phyloP scores from a whole-genome alignment of 768 basidiomycete species.

The Leccinum boreale region DNA sequence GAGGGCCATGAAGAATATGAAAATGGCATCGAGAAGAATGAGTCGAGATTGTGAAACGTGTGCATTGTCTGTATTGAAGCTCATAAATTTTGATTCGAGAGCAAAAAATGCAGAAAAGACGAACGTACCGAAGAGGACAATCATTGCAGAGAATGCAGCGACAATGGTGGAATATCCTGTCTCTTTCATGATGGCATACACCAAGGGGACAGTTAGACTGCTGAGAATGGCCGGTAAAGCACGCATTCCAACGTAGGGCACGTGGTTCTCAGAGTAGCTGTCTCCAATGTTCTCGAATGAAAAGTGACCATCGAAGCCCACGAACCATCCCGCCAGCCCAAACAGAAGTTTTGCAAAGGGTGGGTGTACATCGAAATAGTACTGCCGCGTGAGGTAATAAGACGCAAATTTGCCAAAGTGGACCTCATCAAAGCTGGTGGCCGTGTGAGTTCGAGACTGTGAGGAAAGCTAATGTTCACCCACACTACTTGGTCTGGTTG shows the following conservation, averaged over 20 bases:
- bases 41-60: constrained; percentile 96
- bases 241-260: constrained; percentile 93
- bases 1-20: constrained; percentile 94
- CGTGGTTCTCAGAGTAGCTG: constrained; percentile 79
- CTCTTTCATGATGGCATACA: constrained; percentile 98
- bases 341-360: constrained; percentile 95
- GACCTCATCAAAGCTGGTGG: constrained; percentile 87
- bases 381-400: constrained; percentile 88
- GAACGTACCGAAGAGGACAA: constrained; percentile 83
- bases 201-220: constrained; percentile 83
- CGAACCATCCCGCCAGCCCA: constrained; percentile 92
- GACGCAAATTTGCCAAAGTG: constrained; percentile 99
- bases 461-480: constrained; percentile 29
- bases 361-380: constrained; percentile 99
- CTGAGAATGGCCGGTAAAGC: constrained; percentile 90
- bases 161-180: constrained; percentile 92
- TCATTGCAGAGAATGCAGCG: constrained; percentile 81
- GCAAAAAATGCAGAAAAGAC: neutral
- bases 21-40: constrained; percentile 89
- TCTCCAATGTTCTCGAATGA: constrained; percentile 95
- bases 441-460: constrained; percentile 4
- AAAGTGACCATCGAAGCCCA: constrained; percentile 93
- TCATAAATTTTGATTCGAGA: constrained; percentile 2
- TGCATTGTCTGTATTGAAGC: constrained; percentile 70
- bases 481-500: constrained; percentile 94